Percentiles rank a stretch among this genome's conserved stretches.
phyloP scores from a whole-genome alignment of 208 protist species.

The Trypanosomatidae sp. region DNA sequence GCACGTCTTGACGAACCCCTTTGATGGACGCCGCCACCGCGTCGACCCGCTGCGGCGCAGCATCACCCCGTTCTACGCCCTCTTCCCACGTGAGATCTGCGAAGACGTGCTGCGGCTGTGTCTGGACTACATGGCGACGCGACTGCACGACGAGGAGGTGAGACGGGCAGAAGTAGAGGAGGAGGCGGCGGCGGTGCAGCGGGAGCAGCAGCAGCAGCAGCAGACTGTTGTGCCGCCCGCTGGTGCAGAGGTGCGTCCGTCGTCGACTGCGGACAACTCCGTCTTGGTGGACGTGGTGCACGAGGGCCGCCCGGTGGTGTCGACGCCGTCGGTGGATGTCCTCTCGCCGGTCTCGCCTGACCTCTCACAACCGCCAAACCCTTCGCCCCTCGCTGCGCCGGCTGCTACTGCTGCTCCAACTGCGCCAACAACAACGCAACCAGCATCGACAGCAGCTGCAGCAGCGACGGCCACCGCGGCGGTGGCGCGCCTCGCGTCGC shows the following conservation, averaged over 20 bases:
- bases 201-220: constrained; percentile 4
- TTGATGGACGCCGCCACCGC: background rate
- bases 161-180: constrained; percentile 10
- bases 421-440: too few species aligned
- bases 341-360: too few species aligned
- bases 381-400: background rate
- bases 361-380: background rate
- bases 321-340: too few species aligned
- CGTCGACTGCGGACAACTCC: too few species aligned
- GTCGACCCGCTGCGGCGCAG: constrained; percentile 18
- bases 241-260: too few species aligned
- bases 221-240: background rate
- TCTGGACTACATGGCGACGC: constrained; percentile 24
- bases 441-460: too few species aligned
- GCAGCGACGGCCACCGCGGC: background rate
- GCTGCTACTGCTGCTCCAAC: background rate
- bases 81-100: constrained; percentile 20
- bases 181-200: background rate
- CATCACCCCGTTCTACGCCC: constrained; percentile 28
- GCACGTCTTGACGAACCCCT: constrained; percentile 19
- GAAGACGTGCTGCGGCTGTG: constrained; percentile 25
- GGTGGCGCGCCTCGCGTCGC: background rate
- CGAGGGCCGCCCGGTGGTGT: too few species aligned
- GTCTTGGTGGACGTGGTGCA: too few species aligned
- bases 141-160: constrained; percentile 13